These are phyloP conservation scores for Mrakia hoshinonis DNA, from an alignment of 768 basidiomycete genomes.

Conservation along the genomic window DNA sequence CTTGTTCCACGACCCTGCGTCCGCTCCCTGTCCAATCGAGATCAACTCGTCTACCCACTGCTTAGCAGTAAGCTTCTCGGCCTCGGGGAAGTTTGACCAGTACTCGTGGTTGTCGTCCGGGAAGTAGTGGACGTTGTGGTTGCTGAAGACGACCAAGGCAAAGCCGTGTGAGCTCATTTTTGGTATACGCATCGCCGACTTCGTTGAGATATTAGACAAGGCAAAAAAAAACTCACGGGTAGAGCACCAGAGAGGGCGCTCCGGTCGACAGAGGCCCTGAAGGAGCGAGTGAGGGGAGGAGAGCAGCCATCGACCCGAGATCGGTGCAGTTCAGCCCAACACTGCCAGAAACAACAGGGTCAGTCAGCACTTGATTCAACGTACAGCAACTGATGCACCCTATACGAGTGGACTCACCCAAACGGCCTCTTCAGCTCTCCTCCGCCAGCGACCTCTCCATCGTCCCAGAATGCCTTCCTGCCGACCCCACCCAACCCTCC, in stretches of 20 bases:
- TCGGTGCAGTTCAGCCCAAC: slow-evolving; percentile 29
- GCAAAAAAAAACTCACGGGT: too few species aligned
- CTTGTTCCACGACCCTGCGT: neutral
- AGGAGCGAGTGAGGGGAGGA: slow-evolving; percentile 14
- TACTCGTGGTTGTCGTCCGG: slow-evolving; percentile 17
- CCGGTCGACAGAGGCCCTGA: neutral
- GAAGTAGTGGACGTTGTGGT: slow-evolving; percentile 26
- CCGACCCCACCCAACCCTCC: slow-evolving; percentile 19
- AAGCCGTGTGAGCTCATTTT: too few species aligned
- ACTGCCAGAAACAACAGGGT: neutral
- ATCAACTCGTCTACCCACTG: neutral
- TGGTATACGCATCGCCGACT: too few species aligned
- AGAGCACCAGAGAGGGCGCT: slow-evolving; percentile 18
- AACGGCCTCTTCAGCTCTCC: slow-evolving; percentile 10
- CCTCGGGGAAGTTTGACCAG: slow-evolving; percentile 16
- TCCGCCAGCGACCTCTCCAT: neutral
- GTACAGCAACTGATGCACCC: neutral
- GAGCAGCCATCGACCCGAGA: neutral
- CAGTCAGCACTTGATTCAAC: neutral
- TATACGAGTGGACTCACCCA: slow-evolving; percentile 5
- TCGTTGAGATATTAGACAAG: too few species aligned
- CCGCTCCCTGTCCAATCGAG: neutral
- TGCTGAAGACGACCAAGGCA: too few species aligned
- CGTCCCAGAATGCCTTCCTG: slow-evolving; percentile 24
- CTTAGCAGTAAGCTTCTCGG: too few species aligned